A percentile compares a stretch with the other conserved stretches of the same genome.
Evolutionary conservation across 2,329 filamentous ascomycete species (phyloP).

Genomic region (Mycocentrospora acerina): DNA sequence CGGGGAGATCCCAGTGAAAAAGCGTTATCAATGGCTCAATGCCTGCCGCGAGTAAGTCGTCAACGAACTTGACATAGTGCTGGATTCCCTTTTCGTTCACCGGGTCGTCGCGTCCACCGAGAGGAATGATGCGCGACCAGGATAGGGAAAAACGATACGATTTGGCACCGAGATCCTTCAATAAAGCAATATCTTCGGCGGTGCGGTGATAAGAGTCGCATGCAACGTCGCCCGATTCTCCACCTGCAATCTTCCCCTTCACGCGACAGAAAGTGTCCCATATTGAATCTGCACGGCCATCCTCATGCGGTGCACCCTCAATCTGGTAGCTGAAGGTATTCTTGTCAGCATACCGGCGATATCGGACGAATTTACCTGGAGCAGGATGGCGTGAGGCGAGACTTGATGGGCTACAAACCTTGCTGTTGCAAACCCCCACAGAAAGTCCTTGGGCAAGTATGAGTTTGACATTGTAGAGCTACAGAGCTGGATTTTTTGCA

Average conservation of each 20-base stretch:
- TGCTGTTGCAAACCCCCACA: slow-evolving; percentile 47
- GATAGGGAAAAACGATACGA: slow-evolving; percentile 84
- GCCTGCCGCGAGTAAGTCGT: slow-evolving; percentile 72
- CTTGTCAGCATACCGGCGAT: slow-evolving; percentile 21
- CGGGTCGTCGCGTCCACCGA: slow-evolving; percentile 80
- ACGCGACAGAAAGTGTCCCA: slow-evolving; percentile 88
- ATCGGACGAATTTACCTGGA: background rate
- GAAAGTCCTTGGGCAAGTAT: slow-evolving; percentile 42
- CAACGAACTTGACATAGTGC: slow-evolving; percentile 77
- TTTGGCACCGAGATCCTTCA: slow-evolving; percentile 72
- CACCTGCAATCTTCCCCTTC: slow-evolving; percentile 80
- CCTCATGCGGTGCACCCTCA: slow-evolving; percentile 72
- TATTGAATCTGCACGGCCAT: slow-evolving; percentile 79
- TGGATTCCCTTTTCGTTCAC: slow-evolving; percentile 76
- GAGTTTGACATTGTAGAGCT: slow-evolving; percentile 37
- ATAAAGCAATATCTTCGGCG: slow-evolving; percentile 72
- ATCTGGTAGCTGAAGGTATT: slow-evolving; percentile 73
- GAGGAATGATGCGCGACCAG: slow-evolving; percentile 79
- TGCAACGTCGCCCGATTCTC: slow-evolving; percentile 71
- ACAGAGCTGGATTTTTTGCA: no score
- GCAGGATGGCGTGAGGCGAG: background rate
- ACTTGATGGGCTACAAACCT: slow-evolving; percentile 34
- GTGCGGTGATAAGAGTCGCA: slow-evolving; percentile 87
- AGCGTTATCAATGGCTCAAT: slow-evolving; percentile 82
- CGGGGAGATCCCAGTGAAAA: slow-evolving; percentile 86